These are phyloP conservation scores for Citrus sp. DNA, from an alignment of 345 rosid genomes.

Conservation along the genomic window DNA sequence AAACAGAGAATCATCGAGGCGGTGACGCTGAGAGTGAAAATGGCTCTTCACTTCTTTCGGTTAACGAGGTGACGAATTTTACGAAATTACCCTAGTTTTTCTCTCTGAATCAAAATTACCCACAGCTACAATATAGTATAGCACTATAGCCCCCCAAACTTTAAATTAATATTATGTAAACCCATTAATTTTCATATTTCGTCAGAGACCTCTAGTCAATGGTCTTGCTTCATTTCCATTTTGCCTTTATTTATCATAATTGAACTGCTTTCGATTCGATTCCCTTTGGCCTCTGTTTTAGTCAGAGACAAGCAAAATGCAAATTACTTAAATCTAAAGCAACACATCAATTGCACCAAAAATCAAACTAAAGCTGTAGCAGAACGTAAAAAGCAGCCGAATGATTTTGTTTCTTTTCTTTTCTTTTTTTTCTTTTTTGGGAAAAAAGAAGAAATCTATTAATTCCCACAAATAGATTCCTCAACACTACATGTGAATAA, in stretches of 20 bases:
- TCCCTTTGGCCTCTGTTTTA: background rate
- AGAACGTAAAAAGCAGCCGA: constrained; percentile 2
- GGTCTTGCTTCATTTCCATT: background rate
- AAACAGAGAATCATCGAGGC: background rate
- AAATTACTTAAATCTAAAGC: constrained; percentile 15
- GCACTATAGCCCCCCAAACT: background rate
- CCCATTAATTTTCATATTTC: background rate
- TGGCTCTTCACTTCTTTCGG: background rate
- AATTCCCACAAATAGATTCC: constrained; percentile 1
- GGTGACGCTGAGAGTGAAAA: background rate
- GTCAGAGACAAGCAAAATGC: constrained; percentile 9
- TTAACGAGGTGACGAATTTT: background rate
- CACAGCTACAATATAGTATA: background rate
- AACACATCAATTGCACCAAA: constrained; percentile 12
- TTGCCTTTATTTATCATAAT: background rate
- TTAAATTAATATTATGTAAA: background rate
- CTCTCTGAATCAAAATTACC: background rate
- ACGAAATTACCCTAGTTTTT: background rate
- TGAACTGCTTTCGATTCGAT: background rate
- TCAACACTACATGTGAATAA: constrained; percentile 30
- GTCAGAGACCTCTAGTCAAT: background rate
- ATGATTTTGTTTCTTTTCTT: background rate
- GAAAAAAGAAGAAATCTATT: too few relatives aligned
- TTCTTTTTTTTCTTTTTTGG: too few relatives aligned
- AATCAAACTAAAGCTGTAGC: constrained; percentile 22